Conservation (phyloP, 352 stramenopile genomes). For the Globisporangium cederbergense region DNA sequence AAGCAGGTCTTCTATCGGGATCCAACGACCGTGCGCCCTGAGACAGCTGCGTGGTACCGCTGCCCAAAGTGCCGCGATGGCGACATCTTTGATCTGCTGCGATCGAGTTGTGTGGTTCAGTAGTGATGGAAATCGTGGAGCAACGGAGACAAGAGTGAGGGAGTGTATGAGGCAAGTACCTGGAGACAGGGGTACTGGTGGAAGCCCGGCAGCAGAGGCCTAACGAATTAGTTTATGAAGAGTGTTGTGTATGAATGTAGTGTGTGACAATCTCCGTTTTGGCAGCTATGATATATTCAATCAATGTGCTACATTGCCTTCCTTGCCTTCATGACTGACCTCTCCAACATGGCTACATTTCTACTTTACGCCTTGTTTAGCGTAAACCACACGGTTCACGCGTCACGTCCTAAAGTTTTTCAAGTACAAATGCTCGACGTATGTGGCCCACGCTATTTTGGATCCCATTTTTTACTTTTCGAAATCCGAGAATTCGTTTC, state of each 20-base stretch:
- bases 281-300: too few relatives aligned
- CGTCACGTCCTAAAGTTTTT: too few relatives aligned
- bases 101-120: constrained; percentile 53
- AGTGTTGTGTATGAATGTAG: too few relatives aligned
- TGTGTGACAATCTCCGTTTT: too few relatives aligned
- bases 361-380: too few relatives aligned
- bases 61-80: constrained; percentile 51
- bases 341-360: neutral
- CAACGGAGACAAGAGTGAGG: neutral
- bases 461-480: neutral
- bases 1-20: constrained; percentile 65
- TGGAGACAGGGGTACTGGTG: too few relatives aligned
- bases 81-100: constrained; percentile 49
- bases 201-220: neutral
- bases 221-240: neutral
- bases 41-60: constrained; percentile 69
- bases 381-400: too few relatives aligned
- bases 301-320: too few relatives aligned
- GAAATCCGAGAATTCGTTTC: neutral
- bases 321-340: too few relatives aligned
- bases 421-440: too few relatives aligned
- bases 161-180: neutral
- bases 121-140: constrained; percentile 30
- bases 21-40: constrained; percentile 38
- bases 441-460: too few relatives aligned